These are phyloP conservation scores for Fusarium solani-melongenae DNA, from an alignment of 2,329 filamentous ascomycete species.

Conservation along the genomic window DNA sequence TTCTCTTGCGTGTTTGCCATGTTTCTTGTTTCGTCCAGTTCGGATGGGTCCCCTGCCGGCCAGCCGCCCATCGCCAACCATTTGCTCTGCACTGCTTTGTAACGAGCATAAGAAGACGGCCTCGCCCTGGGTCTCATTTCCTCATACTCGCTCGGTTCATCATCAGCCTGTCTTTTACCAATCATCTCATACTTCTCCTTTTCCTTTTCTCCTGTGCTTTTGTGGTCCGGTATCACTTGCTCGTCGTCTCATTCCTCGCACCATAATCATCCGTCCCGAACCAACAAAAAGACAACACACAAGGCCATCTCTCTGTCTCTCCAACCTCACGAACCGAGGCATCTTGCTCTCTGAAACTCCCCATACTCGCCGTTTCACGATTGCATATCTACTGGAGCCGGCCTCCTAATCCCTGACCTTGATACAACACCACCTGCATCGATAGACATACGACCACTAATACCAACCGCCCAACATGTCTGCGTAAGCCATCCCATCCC, in stretches of 20 bases:
- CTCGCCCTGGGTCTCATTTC: slow-evolving; percentile 42
- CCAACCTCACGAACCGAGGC: slow-evolving; percentile 16
- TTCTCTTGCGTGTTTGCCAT: slow-evolving; percentile 38
- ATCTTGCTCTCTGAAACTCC: slow-evolving; percentile 7
- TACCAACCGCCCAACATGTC: slow-evolving; percentile 46
- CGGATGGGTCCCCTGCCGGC: slow-evolving; percentile 36
- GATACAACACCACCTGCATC: slow-evolving; percentile 15
- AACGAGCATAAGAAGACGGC: slow-evolving; percentile 44
- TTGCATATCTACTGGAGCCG: slow-evolving; percentile 32
- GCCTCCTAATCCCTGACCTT: slow-evolving; percentile 34
- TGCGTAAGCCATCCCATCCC: slow-evolving; percentile 45
- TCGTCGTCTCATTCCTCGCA: background rate
- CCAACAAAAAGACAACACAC: slow-evolving; percentile 34
- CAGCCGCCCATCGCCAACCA: slow-evolving; percentile 40
- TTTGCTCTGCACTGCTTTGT: slow-evolving; percentile 14
- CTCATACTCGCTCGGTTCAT: slow-evolving; percentile 20
- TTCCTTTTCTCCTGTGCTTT: slow-evolving; percentile 3
- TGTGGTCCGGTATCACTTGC: slow-evolving; percentile 39
- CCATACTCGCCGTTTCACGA: slow-evolving; percentile 24
- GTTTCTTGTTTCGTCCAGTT: slow-evolving; percentile 38
- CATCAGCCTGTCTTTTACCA: slow-evolving; percentile 42
- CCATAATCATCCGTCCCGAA: slow-evolving; percentile 5
- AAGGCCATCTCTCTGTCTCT: slow-evolving; percentile 5
- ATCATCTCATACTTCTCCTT: slow-evolving; percentile 29
- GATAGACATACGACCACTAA: slow-evolving; percentile 36